Evolutionary conservation across 352 stramenopile genomes (phyloP).

Genomic region (Pythium aristosporum): DNA sequence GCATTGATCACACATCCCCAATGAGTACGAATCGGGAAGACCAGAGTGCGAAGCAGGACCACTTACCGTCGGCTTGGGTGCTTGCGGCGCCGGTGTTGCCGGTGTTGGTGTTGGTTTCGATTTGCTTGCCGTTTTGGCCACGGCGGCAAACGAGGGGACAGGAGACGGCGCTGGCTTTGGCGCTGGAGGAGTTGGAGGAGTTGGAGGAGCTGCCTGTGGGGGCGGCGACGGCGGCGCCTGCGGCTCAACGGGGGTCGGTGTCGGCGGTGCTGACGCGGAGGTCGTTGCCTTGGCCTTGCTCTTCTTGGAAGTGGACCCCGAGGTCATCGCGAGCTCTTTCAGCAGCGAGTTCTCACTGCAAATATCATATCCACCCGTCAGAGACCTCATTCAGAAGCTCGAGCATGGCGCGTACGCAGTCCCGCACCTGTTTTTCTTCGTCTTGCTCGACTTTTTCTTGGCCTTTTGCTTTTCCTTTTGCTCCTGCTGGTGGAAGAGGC

Average conservation of each 20-base stretch:
- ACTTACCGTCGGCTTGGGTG: background rate
- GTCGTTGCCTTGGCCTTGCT: constrained; percentile 46
- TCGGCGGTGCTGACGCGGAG: background rate
- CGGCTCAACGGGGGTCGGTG: background rate
- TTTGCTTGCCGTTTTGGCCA: background rate
- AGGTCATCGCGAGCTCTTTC: constrained; percentile 74
- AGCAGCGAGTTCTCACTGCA: constrained; percentile 56
- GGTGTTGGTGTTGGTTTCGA: background rate
- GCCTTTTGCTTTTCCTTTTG: constrained; percentile 64
- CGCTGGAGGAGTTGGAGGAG: background rate
- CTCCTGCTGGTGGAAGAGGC: constrained; percentile 35
- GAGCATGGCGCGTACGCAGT: background rate
- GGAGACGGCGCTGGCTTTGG: constrained; percentile 1
- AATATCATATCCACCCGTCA: background rate
- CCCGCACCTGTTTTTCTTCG: constrained; percentile 70
- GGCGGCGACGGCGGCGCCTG: background rate
- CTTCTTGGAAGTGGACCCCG: constrained; percentile 63
- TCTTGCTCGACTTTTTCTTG: constrained; percentile 70
- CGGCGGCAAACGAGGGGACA: constrained; percentile 5
- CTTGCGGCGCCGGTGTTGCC: background rate
- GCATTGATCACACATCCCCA: background rate
- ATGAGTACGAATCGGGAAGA: background rate
- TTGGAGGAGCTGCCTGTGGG: background rate
- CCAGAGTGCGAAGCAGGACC: background rate
- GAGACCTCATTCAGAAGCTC: background rate